These are phyloP conservation scores for Alternaria conjuncta DNA, from an alignment of 2,329 filamentous ascomycete genomes.

Conservation along the genomic window DNA sequence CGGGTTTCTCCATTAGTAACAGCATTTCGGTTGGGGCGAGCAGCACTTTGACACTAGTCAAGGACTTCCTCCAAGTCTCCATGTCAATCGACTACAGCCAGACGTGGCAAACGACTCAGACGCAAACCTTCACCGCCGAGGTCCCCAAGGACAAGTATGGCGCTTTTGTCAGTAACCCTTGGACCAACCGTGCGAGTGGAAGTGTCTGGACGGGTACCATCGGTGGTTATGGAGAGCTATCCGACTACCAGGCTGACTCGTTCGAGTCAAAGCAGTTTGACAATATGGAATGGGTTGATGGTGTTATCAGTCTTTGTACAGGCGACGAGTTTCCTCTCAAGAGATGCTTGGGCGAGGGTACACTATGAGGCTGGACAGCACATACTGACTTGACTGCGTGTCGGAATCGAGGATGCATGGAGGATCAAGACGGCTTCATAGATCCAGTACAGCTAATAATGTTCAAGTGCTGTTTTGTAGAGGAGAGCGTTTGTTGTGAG, in stretches of 20 bases:
- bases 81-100: constrained; percentile 34
- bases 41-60: constrained; percentile 24
- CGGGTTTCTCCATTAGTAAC: constrained; percentile 48
- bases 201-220: constrained; percentile 46
- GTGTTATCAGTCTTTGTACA: constrained; percentile 49
- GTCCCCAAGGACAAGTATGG: constrained; percentile 50
- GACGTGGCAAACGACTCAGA: constrained; percentile 44
- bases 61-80: constrained; percentile 34
- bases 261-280: constrained; percentile 43
- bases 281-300: constrained; percentile 50
- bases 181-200: constrained; percentile 44
- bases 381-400: neutral
- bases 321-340: constrained; percentile 47
- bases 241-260: constrained; percentile 44
- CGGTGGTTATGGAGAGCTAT: constrained; percentile 32
- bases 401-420: neutral
- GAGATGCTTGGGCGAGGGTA: constrained; percentile 49
- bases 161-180: constrained; percentile 50
- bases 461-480: neutral
- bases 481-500: neutral
- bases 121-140: constrained; percentile 38
- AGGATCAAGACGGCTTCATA: neutral
- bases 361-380: constrained; percentile 15
- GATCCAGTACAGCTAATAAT: neutral
- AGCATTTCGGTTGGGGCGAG: constrained; percentile 31